Evolutionary conservation across 441 rosid species (phyloP), one percentile per base, ranked within the genome.

Genomic region (Euphorbia corollata): DNA sequence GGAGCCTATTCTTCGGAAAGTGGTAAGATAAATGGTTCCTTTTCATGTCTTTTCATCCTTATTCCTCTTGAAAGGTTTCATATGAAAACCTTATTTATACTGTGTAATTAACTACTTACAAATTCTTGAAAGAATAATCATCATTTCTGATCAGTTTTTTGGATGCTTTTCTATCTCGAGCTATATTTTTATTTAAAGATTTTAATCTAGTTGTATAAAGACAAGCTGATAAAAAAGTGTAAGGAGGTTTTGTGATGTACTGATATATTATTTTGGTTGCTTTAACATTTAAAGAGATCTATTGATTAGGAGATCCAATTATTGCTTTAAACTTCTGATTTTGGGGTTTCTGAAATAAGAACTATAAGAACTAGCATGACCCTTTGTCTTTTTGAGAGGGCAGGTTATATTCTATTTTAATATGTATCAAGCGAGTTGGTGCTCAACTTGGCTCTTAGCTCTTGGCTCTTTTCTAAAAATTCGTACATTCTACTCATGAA

Each of bases 1-100:
- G 75, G 97, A 91, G 78, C 97, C 97, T 24, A 82, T 91, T 79
- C 90, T 91, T 70, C 91, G 97, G 20, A 77, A 92, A 77, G 92
- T 91, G 73, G 97, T 89, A 75, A 81, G 87, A 45, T 75, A 23
- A 62, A 23, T 34, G 39, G 7, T 18, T 11, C 30, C 59, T 27
- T 27, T 9, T 0, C 59, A 41, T 59, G 3, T 45, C 13, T 53
- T 5, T 54, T 54, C 66, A 41, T 63, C 39, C 6, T 8, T 54
- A 48, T 27, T 63, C 41, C 9, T 71, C 59, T 41, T 32, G 59
- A 64, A 23, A 30, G 16, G n/a, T 48, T 68, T 4, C 30, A 38
- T 43, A n/a, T 60, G 18, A 5, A 57, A 6, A 6, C 51, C 5
- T 24, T 61, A 5, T 41, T 41, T 0, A 58, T 7, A 27, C 61